phyloP scores from a whole-genome alignment of 2,329 filamentous ascomycete species.

The Alternaria brassicicola region DNA sequence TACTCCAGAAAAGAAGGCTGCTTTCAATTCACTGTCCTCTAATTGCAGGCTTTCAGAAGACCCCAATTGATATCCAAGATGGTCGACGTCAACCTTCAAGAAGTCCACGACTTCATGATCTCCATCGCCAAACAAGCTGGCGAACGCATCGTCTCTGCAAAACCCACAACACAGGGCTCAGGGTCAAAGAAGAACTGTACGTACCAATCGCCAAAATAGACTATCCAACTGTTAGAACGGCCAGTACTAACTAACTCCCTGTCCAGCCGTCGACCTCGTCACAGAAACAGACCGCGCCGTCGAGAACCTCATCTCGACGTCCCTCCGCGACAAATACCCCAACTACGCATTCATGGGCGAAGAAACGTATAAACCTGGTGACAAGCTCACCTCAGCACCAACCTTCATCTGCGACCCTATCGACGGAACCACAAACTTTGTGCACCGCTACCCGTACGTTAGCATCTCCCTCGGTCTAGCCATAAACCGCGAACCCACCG shows the following conservation, averaged over 20 bases:
- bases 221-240: not conserved
- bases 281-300: conserved; percentile 69
- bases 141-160: conserved; percentile 54
- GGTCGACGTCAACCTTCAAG: conserved; percentile 52
- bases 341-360: conserved; percentile 56
- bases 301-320: conserved; percentile 62
- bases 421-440: conserved; percentile 82
- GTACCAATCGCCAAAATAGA: not conserved
- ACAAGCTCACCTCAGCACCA: conserved; percentile 66
- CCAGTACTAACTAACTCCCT: not conserved
- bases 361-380: conserved; percentile 72
- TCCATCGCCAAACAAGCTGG: conserved; percentile 54
- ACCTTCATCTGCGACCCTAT: conserved; percentile 85
- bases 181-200: conserved; percentile 58
- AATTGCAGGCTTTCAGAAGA: too few relatives aligned
- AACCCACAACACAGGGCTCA: conserved; percentile 49
- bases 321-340: conserved; percentile 59
- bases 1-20: not conserved
- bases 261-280: conserved; percentile 63
- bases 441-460: conserved; percentile 75
- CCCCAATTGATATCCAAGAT: conserved; percentile 21
- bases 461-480: conserved; percentile 78
- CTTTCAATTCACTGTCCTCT: not conserved
- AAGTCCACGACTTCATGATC: conserved; percentile 58
- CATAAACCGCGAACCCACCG: conserved; percentile 64